phyloP scores from a whole-genome alignment of 1,284 basidiomycete species.

The Termitomyces sp. region DNA sequence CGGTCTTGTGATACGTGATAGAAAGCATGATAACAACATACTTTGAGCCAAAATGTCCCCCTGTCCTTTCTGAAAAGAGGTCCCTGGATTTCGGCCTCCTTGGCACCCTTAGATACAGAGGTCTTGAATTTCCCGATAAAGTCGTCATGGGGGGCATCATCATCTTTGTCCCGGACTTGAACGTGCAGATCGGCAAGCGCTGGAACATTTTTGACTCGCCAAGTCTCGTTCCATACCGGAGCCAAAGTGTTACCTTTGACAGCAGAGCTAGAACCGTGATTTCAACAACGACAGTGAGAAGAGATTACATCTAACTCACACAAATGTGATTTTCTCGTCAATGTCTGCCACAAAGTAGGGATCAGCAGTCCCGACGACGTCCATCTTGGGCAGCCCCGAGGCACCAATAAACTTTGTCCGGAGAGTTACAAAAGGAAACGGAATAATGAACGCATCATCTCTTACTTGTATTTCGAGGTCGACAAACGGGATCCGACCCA shows the following conservation, averaged over 20 bases:
- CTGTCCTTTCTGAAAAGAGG: constrained; percentile 40
- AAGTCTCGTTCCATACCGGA: constrained; percentile 73
- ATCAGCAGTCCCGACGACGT: constrained; percentile 61
- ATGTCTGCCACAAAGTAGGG: constrained; percentile 69
- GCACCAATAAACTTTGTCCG: constrained; percentile 61
- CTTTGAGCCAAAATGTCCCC: constrained; percentile 69
- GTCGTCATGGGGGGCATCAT: constrained; percentile 52
- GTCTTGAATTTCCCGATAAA: constrained; percentile 62
- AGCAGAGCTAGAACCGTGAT: constrained; percentile 49
- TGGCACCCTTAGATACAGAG: constrained; percentile 47
- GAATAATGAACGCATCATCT: not conserved
- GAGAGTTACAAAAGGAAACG: not conserved
- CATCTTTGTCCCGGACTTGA: constrained; percentile 62
- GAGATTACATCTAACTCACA: constrained; percentile 35
- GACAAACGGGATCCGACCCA: constrained; percentile 35
- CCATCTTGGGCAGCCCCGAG: constrained; percentile 61
- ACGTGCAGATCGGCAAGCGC: constrained; percentile 50
- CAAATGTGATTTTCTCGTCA: constrained; percentile 55
- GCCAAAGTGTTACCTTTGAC: constrained; percentile 51
- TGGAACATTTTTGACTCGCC: constrained; percentile 69
- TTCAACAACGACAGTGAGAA: not conserved
- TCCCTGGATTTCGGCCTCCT: constrained; percentile 56
- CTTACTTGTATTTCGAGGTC: constrained; percentile 46
- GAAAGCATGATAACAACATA: constrained; percentile 22
- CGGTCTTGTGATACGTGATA: not conserved